Evolutionary conservation across 2,329 filamentous ascomycete genomes (phyloP), one percentile per base, ranked within the genome.

Genomic region (Immersiporthe knoxdaviesiana): DNA sequence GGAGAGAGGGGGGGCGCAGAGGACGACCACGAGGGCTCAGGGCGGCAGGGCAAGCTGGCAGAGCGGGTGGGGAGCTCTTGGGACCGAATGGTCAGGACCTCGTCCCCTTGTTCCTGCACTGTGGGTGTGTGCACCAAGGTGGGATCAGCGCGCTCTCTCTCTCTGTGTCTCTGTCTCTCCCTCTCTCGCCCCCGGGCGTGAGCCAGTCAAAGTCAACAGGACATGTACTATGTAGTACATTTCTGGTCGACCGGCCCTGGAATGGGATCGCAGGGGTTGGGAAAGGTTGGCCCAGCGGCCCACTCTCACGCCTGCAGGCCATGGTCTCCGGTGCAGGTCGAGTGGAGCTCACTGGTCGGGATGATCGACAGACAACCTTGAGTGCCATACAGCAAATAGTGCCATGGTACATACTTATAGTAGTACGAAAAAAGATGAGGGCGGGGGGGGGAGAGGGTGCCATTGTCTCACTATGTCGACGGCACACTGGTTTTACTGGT

Each of bases 31-130:
- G 65, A 61, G 65, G 64, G 37, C 41, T 27, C 64, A 47, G 56
- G 54, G 64, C 64, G 50, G 64, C 56, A 60, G 54, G 64, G 41
- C 52, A 62, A 60, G 65, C 65, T 67, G 65, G 65, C 44, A 41
- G 44, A 62, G 44, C 16, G 58, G 41, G 56, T 41, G 35, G 64
- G 39, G n/a, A 63, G 61, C 61, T 63, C 61, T 35, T 5, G 35
- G 35, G 39, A 47, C 16, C 54, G 41, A 5, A 52, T 21, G n/a
- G 52, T 21, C 35, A 59, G 14, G 21, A 35, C 63, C 52, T 59
- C 54, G 56, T 66, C 35, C 64, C 64, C 37, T 66, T 56, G 24
- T 66, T 41, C 24, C 37, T 65, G 63, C 63, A 56, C 63, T 41
- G 63, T 54, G 47, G 63, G 50, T 56, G 52, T 56, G 52, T 56